Base-by-base conservation (phyloP, 495 filamentous ascomycete species). In the Baudoinia panamericana region DNA sequence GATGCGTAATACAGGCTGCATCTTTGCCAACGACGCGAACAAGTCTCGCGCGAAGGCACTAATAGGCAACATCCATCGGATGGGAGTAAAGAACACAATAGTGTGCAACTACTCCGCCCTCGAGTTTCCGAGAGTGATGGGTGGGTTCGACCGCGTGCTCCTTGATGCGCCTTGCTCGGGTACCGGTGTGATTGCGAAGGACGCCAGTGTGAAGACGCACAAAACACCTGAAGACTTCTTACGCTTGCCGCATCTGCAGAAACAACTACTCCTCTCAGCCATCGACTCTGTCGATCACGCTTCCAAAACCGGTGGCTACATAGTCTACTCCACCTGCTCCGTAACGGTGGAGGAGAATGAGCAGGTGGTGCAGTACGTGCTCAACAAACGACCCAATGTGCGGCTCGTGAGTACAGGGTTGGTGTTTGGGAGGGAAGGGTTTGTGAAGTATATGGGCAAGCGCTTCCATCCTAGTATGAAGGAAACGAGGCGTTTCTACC, bases 1-100 rank as follows among this genome's bases (percentile, higher is more conserved):
- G 47, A 96, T 97, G 90, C 92, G 88, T 60, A 97, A 97, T 62
- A 96, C 92, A 0, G 90, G 90, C 36, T 82, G 76, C 46, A 80
- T 97, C 36, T 90, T 96, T 58, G 90, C 90, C 51, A 96, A 96
- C 65, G 90, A 97, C 75, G 75, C 77, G 56, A 94, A 81, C 69
- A 93, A 93, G 55, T 59, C 75, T 26, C 83, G 90, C 72, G 72
- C 88, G 20, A 95, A 94, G 65, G 92, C 83, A 82, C 60, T 97
- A 43, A 94, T 96, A 53, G 90, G 90, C 63, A 97, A 97, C 64
- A 84, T 96, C 48, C 87, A 95, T 61, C 84, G 90, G 60, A 72
- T 97, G 5, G 90, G 90, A 25, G 83, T 75, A 50, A 83, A 84
- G 56, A 97, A 97, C 63, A 82, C 80, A 18, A 78, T 97, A 48